Evolutionary conservation across 2,329 filamentous ascomycete genomes (phyloP).

Genomic region (Pyricularia sp.): DNA sequence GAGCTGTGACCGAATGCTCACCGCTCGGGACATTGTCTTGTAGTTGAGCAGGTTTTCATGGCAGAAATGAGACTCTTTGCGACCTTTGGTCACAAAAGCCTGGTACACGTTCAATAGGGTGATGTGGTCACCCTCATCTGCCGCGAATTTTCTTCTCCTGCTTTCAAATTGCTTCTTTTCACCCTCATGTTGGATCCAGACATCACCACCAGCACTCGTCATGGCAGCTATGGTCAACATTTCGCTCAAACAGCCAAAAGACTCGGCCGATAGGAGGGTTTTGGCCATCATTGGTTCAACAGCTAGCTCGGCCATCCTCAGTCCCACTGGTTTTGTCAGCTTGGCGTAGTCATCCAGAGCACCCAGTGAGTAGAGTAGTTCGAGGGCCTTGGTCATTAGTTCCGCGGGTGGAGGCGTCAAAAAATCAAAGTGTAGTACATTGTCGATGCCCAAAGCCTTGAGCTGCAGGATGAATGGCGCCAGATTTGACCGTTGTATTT

Average conservation of each 20-base stretch:
- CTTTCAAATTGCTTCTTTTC: conserved; percentile 68
- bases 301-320: conserved; percentile 85
- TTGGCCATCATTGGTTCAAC: conserved; percentile 96
- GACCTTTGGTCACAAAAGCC: conserved; percentile 73
- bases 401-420: conserved; percentile 77
- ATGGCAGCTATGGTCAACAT: conserved; percentile 90
- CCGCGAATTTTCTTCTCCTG: conserved; percentile 72
- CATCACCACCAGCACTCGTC: conserved; percentile 73
- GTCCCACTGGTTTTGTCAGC: conserved; percentile 78
- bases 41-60: conserved; percentile 81
- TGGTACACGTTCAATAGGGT: conserved; percentile 92
- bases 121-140: conserved; percentile 87
- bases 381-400: conserved; percentile 75
- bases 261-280: conserved; percentile 64
- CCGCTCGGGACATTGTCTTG: conserved; percentile 71
- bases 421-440: conserved; percentile 85
- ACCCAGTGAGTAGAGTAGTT: conserved; percentile 78
- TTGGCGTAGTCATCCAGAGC: conserved; percentile 86
- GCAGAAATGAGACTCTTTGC: conserved; percentile 79
- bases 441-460: conserved; percentile 91
- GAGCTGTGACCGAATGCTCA: conserved; percentile 79
- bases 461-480: conserved; percentile 83
- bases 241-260: conserved; percentile 73
- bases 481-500: conserved; percentile 87
- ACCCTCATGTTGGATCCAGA: conserved; percentile 75